Evolutionary conservation across 2,329 filamentous ascomycete genomes (phyloP), one percentile per base, ranked within the genome.

Genomic region (Aspergillus luchuensis): DNA sequence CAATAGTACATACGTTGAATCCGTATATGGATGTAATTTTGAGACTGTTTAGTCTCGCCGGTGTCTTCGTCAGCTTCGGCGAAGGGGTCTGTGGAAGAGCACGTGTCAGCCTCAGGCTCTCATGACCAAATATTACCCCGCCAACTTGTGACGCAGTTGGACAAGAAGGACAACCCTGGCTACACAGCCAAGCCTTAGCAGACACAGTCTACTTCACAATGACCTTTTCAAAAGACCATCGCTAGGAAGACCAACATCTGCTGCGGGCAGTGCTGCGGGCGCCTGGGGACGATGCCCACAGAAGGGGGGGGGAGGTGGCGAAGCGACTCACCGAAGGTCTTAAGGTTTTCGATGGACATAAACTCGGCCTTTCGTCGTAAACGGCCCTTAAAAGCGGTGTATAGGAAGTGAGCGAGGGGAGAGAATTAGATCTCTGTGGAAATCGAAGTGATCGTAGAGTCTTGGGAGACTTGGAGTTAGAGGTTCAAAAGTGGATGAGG

Each of bases 31-130:
- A 98, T 97, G 81, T 97, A 97, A 83, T 96, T 96, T 84, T 96
- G 91, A 79, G 91, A 89, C 86, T 95, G 91, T 84, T 95, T 95
- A 79, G 88, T 90, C 84, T 96, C 91, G 86, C 92, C 93, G 81
- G 90, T 92, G 82, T 96, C 93, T 89, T 97, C 94, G 91, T 97
- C 95, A 88, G 93, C 95, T 91, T 98, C 95, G 90, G 95, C 95
- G 92, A 99, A 99, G 90, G 95, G 95, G 90, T 99, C 95, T 97
- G 77, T 72, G 62, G 62, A 65, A 65, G 63, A 64, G 60, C 62
- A 67, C 55, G 64, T 71, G 74, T 77, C 68, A 76, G 74, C 69
- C 63, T 71, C 57, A 68, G 66, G 64, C 65, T 62, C 48, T 62
- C 48, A 54, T 66, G 65, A 67, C 60, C 63, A 66, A 61, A 71